Base-by-base conservation (phyloP, 2,329 filamentous ascomycete species). In the Nemania serpens region DNA sequence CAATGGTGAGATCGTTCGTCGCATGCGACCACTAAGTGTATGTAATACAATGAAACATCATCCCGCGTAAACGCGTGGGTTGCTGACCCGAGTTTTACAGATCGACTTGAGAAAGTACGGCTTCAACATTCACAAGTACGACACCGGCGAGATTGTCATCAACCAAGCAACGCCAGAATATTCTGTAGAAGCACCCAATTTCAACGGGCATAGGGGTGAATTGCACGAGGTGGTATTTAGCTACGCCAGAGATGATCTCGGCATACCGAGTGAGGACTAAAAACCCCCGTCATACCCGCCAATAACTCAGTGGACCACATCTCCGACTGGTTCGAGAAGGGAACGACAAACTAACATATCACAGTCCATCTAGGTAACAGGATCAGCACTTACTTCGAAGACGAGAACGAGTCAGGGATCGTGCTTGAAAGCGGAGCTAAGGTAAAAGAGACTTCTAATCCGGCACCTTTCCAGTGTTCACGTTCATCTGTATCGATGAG, bases 91-190 rank as follows among this genome's bases (percentile, higher is more conserved):
- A 41, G 13, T 6, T n/a, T 2, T 3, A 33, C 11, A 62, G 60
- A 85, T 85, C 62, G 78, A 85, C 64, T 70, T 85, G 49, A 70
- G 74, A 6, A 68, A 74, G 0, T 82, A 87, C 60, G 84, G 85
- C 43, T 88, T 87, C 74, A 82, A 82, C 49, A 86, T 87, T 57
- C 84, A 86, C 72, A 87, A 86, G 65, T 87, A 78, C 62, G 84
- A 85, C 33, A 81, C 79, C 0, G 84, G 84, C 36, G 85, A 88
- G 70, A 79, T 87, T 11, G 79, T 88, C 20, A 80, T 83, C 57
- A 84, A 85, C 59, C 85, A 88, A 59, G 72, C 68, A 47, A 78
- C 77, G 0, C 80, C 82, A 2, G 69, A 75, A 1, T 73, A 73
- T 36, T 72, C 79, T 34, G 75, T 76, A 1, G 79, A 81, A 15